phyloP scores from a whole-genome alignment of 2,329 filamentous ascomycete species.

The Metarhizium brunneum region DNA sequence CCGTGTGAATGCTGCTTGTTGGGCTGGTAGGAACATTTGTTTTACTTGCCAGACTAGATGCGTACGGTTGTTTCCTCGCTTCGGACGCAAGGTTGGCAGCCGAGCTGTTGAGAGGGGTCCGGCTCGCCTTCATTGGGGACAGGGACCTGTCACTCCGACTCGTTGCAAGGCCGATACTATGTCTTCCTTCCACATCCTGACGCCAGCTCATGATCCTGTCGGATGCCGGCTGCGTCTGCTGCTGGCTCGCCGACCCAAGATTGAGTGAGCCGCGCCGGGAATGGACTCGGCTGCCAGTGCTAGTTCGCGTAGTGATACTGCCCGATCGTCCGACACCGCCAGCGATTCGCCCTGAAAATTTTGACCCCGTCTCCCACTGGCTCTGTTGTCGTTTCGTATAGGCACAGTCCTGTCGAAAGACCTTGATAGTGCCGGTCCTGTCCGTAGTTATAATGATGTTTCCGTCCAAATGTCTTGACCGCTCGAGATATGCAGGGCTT shows the following conservation, averaged over 20 bases:
- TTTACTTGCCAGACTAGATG: constrained; percentile 16
- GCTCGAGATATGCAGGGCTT: constrained; percentile 67
- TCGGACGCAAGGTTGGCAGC: constrained; percentile 34
- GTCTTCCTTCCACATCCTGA: constrained; percentile 47
- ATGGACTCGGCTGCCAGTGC: constrained; percentile 35
- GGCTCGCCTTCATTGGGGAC: constrained; percentile 39
- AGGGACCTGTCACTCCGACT: constrained; percentile 43
- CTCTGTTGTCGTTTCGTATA: constrained; percentile 68
- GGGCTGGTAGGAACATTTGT: constrained; percentile 27
- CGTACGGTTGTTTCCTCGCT: constrained; percentile 34
- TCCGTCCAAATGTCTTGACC: constrained; percentile 67
- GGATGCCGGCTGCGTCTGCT: constrained; percentile 29
- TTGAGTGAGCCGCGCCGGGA: constrained; percentile 47
- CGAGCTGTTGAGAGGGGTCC: constrained; percentile 26
- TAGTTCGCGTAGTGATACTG: constrained; percentile 47
- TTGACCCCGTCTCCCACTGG: constrained; percentile 67
- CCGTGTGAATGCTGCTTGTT: constrained; percentile 21
- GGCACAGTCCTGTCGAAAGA: constrained; percentile 92
- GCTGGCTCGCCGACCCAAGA: constrained; percentile 16
- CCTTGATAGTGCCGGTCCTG: constrained; percentile 79
- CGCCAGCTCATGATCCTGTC: constrained; percentile 88
- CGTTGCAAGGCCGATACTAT: constrained; percentile 28
- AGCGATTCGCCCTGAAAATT: constrained; percentile 61
- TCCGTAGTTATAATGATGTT: constrained; percentile 92
- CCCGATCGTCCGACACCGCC: constrained; percentile 45